Evolutionary conservation across 78 protist genomes (phyloP).

Genomic region (Goniomonas avonlea): DNA sequence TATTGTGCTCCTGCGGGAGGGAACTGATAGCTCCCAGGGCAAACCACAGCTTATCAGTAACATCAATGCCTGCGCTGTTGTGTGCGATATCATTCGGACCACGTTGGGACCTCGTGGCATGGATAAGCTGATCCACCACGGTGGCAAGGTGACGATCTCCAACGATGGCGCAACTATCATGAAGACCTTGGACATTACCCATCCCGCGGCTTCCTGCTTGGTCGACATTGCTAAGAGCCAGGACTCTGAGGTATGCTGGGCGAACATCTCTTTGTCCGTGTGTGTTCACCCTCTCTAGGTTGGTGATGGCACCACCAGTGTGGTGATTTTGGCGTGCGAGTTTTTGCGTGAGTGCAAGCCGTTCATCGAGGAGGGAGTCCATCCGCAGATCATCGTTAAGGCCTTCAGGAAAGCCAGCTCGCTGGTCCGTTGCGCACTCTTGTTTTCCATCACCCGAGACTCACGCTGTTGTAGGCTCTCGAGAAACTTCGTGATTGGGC

Average conservation of each 20-base stretch:
- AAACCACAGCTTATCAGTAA: conserved; percentile 90
- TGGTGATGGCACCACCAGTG: conserved; percentile 99
- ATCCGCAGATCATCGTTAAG: conserved; percentile 90
- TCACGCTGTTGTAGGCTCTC: conserved; percentile 40
- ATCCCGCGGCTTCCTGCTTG: conserved; percentile 97
- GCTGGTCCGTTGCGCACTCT: conserved; percentile 16
- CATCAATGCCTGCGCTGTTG: conserved; percentile 83
- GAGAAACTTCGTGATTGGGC: conserved; percentile 38
- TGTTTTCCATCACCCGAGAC: no score
- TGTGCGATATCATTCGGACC: conserved; percentile 63
- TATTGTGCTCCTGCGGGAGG: conserved; percentile 94
- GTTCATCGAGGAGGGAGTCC: conserved; percentile 94
- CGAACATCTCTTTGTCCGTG: background rate
- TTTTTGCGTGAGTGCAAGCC: conserved; percentile 87
- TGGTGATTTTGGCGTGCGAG: conserved; percentile 94
- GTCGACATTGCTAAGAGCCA: conserved; percentile 97
- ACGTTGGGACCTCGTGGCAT: conserved; percentile 83
- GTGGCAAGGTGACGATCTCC: conserved; percentile 73
- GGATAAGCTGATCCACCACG: conserved; percentile 66
- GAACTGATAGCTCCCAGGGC: conserved; percentile 98
- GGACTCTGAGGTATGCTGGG: conserved; percentile 78
- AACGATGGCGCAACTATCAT: conserved; percentile 99
- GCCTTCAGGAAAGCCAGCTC: conserved; percentile 69
- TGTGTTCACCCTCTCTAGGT: conserved; percentile 29
- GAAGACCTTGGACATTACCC: conserved; percentile 93